Percentiles rank a stretch among this genome's conserved stretches.
phyloP scores from a whole-genome alignment of 2,329 filamentous ascomycete genomes.

The Claviceps capensis region DNA sequence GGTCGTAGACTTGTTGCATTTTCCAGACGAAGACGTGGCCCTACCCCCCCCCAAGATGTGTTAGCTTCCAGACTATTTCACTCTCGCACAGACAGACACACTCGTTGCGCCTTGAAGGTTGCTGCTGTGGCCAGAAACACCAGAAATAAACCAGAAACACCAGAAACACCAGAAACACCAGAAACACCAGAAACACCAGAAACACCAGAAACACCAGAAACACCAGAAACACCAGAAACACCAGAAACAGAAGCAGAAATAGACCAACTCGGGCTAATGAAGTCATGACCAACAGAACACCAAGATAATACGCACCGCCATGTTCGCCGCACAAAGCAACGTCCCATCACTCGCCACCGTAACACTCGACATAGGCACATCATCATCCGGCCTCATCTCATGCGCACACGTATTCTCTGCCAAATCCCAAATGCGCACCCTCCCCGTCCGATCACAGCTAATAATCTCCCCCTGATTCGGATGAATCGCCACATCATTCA shows the following conservation, averaged over 20 bases:
- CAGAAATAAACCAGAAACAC: no score
- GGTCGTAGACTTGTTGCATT: slow-evolving; percentile 69
- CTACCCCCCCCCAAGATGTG: slow-evolving; percentile 29
- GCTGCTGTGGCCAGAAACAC: not conserved
- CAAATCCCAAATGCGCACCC: slow-evolving; percentile 90
- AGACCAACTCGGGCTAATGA: no score
- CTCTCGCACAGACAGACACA: no score
- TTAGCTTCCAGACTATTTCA: not conserved
- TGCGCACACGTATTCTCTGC: slow-evolving; percentile 96
- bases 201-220: no score
- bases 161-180: no score
- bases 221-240: no score
- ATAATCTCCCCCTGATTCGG: slow-evolving; percentile 98
- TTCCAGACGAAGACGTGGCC: slow-evolving; percentile 97
- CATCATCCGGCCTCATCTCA: slow-evolving; percentile 90
- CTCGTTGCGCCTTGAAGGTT: no score
- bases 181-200: no score
- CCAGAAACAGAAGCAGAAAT: no score
- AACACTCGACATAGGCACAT: slow-evolving; percentile 84
- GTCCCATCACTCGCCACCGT: slow-evolving; percentile 92
- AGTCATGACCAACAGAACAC: no score
- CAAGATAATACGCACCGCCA: slow-evolving; percentile 44
- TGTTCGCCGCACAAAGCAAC: slow-evolving; percentile 86
- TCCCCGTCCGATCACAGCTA: slow-evolving; percentile 84
- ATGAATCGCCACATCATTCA: slow-evolving; percentile 98